These are phyloP conservation scores for Lentinus tigrinus DNA, from an alignment of 768 basidiomycete species.

Conservation along the genomic window DNA sequence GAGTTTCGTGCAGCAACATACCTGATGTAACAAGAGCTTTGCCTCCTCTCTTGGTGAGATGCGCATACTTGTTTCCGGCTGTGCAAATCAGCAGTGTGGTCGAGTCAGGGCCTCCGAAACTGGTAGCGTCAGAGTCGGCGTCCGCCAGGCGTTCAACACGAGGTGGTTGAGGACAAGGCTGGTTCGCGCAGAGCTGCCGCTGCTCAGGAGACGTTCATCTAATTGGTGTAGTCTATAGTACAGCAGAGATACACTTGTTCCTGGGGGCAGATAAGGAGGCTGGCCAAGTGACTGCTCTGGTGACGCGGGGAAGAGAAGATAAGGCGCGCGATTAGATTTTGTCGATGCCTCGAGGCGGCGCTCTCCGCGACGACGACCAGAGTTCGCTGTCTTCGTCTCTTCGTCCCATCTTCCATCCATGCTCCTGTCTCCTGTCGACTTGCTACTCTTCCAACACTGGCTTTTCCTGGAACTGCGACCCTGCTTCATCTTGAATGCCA, in stretches of 20 bases:
- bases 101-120: neutral
- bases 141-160: neutral
- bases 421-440: neutral
- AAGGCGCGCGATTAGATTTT: neutral
- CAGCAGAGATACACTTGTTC: neutral
- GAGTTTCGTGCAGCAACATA: too few relatives aligned
- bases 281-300: neutral
- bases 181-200: neutral
- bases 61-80: slow-evolving; percentile 47
- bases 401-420: slow-evolving; percentile 2
- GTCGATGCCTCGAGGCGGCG: slow-evolving; percentile 15
- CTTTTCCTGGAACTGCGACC: slow-evolving; percentile 5
- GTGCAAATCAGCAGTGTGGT: neutral
- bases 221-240: neutral
- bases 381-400: slow-evolving; percentile 11
- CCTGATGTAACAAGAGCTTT: slow-evolving; percentile 74
- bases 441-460: slow-evolving; percentile 1
- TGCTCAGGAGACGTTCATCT: neutral
- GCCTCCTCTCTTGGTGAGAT: slow-evolving; percentile 74
- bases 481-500: slow-evolving; percentile 5
- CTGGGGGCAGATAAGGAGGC: neutral
- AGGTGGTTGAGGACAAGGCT: neutral
- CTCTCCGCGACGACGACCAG: neutral
- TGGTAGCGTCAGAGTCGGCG: neutral
- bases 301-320: slow-evolving; percentile 4